Evolutionary conservation across 345 rosid species (phyloP).

Genomic region (Brassica cretica): DNA sequence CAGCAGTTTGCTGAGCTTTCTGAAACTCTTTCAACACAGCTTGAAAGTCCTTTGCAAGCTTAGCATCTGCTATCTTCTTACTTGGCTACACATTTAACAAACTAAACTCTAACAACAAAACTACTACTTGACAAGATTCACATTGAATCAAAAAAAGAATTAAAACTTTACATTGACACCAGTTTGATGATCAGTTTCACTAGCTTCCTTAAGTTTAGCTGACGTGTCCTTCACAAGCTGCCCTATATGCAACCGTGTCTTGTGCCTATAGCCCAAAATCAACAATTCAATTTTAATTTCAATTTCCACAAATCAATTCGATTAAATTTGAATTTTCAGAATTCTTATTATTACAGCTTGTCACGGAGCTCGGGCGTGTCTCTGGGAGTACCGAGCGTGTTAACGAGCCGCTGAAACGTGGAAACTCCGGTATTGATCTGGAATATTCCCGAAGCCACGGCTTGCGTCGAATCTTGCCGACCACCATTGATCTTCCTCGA

Average conservation of each 20-base stretch:
- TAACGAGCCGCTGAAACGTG: slow-evolving; percentile 90
- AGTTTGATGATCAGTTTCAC: slow-evolving; percentile 77
- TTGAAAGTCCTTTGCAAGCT: slow-evolving; percentile 98
- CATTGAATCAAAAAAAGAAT: background rate
- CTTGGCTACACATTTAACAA: slow-evolving; percentile 52
- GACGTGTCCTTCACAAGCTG: slow-evolving; percentile 96
- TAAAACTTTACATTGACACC: slow-evolving; percentile 56
- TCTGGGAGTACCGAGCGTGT: slow-evolving; percentile 95
- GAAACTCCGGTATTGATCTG: slow-evolving; percentile 97
- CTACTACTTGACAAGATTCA: background rate
- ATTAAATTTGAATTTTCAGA: background rate
- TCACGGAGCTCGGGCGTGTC: slow-evolving; percentile 96
- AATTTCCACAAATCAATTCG: background rate
- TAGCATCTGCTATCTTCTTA: slow-evolving; percentile 95
- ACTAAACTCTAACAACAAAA: background rate
- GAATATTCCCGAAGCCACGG: slow-evolving; percentile 93
- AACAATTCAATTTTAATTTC: too few species aligned
- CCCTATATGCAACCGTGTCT: slow-evolving; percentile 81
- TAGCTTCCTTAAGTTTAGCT: slow-evolving; percentile 88
- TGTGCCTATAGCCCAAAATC: slow-evolving; percentile 51
- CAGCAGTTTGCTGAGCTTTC: slow-evolving; percentile 93
- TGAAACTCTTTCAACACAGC: slow-evolving; percentile 95
- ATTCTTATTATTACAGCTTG: slow-evolving; percentile 55
- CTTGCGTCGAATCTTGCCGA: slow-evolving; percentile 79
- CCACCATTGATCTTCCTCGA: slow-evolving; percentile 57